phyloP scores from a whole-genome alignment of 2,329 filamentous ascomycete genomes.

The Calcarisporium arbuscula region DNA sequence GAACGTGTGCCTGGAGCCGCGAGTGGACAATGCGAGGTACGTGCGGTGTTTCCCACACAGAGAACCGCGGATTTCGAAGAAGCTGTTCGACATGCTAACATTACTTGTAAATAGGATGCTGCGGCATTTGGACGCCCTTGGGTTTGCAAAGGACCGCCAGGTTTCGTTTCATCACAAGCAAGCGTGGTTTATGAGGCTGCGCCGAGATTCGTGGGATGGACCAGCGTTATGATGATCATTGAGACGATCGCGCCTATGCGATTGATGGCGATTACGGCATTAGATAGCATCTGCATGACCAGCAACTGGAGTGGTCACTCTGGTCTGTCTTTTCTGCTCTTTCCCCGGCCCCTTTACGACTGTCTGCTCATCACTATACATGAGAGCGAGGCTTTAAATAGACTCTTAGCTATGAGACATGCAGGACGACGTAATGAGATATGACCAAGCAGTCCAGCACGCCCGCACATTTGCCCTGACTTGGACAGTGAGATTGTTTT shows the following conservation, averaged over 20 bases:
- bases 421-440: too few relatives aligned
- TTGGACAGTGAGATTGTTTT: too few relatives aligned
- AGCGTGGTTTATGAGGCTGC: slow-evolving; percentile 74
- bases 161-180: slow-evolving; percentile 89
- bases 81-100: background rate
- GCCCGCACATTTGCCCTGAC: too few relatives aligned
- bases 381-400: too few relatives aligned
- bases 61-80: background rate
- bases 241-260: background rate
- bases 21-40: slow-evolving; percentile 85
- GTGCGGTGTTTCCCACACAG: slow-evolving; percentile 19
- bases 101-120: slow-evolving; percentile 17
- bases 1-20: slow-evolving; percentile 78
- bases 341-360: too few relatives aligned
- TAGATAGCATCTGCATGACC: too few relatives aligned
- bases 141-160: slow-evolving; percentile 83
- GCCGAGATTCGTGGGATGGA: slow-evolving; percentile 72
- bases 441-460: too few relatives aligned
- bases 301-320: too few relatives aligned
- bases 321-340: too few relatives aligned
- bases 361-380: too few relatives aligned
- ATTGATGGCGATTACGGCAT: background rate
- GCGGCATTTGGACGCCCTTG: slow-evolving; percentile 62
- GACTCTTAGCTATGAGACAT: too few relatives aligned
- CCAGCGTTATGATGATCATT: slow-evolving; percentile 47